Percentiles rank a stretch among this genome's conserved stretches.
These are phyloP conservation scores for Paspalum notatum DNA, from an alignment of 176 grass and related monocot species.

Conservation along the genomic window DNA sequence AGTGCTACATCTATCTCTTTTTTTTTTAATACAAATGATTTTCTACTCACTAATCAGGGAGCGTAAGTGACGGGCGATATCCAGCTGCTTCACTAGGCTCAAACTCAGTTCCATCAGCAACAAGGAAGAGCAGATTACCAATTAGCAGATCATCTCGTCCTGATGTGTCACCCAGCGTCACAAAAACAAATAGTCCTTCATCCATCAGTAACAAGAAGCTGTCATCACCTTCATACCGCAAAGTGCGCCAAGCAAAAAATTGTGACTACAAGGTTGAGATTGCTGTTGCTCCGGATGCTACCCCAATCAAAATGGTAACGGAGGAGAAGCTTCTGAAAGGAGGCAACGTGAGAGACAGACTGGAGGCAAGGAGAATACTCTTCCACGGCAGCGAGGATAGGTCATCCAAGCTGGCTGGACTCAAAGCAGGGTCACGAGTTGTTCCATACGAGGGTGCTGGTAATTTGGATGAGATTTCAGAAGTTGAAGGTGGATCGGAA, in stretches of 20 bases:
- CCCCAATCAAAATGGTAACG: slow-evolving; percentile 76
- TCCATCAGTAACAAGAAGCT: slow-evolving; percentile 77
- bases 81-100: slow-evolving; percentile 53
- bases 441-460: slow-evolving; percentile 67
- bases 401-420: slow-evolving; percentile 41
- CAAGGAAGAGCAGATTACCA: slow-evolving; percentile 54
- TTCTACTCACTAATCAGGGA: slow-evolving; percentile 52
- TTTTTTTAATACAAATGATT: slow-evolving; percentile 6
- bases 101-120: slow-evolving; percentile 53
- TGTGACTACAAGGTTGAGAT: slow-evolving; percentile 67
- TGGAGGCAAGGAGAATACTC: slow-evolving; percentile 56
- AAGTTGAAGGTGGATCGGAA: slow-evolving; percentile 47
- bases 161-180: slow-evolving; percentile 61
- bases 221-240: slow-evolving; percentile 54
- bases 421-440: slow-evolving; percentile 68
- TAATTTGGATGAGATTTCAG: slow-evolving; percentile 60
- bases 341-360: slow-evolving; percentile 57
- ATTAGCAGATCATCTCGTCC: slow-evolving; percentile 63
- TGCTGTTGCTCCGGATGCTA: slow-evolving; percentile 54
- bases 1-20: slow-evolving; percentile 18
- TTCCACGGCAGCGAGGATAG: slow-evolving; percentile 70
- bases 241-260: slow-evolving; percentile 52
- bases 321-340: slow-evolving; percentile 64
- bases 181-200: slow-evolving; percentile 52
- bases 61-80: slow-evolving; percentile 55